phyloP scores from a whole-genome alignment of 208 protist genomes.

The Crithidia brevicula region DNA sequence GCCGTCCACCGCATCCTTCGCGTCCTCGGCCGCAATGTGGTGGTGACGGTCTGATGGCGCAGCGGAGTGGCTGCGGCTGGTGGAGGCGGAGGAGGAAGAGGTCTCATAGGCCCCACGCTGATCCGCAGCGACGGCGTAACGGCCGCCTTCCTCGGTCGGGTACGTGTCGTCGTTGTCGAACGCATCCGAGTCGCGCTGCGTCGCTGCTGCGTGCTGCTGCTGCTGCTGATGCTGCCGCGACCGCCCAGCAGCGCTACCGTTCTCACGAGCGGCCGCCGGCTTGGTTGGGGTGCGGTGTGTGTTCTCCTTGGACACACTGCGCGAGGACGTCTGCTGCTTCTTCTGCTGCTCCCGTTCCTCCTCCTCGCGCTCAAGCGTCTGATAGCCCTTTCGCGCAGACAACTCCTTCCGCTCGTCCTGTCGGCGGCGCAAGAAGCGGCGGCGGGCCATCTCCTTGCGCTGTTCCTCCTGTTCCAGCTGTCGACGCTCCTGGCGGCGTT shows the following conservation, averaged over 20 bases:
- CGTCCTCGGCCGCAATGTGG: neutral
- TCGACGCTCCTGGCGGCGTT: conserved; percentile 47
- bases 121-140: conserved; percentile 10
- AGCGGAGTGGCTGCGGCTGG: conserved; percentile 30
- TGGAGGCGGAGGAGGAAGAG: conserved; percentile 27
- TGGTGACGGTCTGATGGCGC: conserved; percentile 2
- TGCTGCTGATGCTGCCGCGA: conserved; percentile 26
- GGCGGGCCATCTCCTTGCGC: conserved; percentile 39
- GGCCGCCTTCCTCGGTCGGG: conserved; percentile 1
- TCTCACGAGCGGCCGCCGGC: neutral
- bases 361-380: conserved; percentile 37
- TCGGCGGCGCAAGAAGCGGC: conserved; percentile 69
- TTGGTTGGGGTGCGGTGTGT: conserved; percentile 10
- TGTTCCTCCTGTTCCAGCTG: conserved; percentile 52
- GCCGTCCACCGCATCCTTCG: neutral
- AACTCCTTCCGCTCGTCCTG: conserved; percentile 64
- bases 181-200: conserved; percentile 18
- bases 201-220: conserved; percentile 21
- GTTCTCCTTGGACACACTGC: conserved; percentile 3
- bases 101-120: conserved; percentile 28
- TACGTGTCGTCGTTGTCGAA: neutral
- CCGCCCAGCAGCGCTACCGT: conserved; percentile 2
- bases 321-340: neutral
- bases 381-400: conserved; percentile 43
- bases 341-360: conserved; percentile 19